phyloP scores from a whole-genome alignment of 768 basidiomycete species.

The Leccinum disarticulatum region DNA sequence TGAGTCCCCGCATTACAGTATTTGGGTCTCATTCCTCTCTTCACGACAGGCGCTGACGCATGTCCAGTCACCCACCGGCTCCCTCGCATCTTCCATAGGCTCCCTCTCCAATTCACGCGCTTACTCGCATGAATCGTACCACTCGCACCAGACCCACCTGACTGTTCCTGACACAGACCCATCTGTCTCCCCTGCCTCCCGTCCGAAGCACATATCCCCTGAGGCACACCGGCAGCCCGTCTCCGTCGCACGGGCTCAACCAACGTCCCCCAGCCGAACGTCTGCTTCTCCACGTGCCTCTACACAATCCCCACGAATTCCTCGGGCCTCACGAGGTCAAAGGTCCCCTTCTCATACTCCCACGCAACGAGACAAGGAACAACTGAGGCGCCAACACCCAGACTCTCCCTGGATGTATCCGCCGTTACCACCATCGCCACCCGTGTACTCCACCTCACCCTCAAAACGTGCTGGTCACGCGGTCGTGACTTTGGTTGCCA shows the following conservation, averaged over 20 bases:
- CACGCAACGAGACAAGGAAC: constrained; percentile 14
- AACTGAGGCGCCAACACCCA: constrained; percentile 10
- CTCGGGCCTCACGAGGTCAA: constrained; percentile 15
- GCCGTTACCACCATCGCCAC: constrained; percentile 32
- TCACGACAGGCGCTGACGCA: constrained; percentile 20
- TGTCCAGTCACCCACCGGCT: constrained; percentile 26
- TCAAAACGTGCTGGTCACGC: constrained; percentile 23
- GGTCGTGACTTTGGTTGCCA: constrained; percentile 25
- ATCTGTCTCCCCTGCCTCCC: constrained; percentile 3
- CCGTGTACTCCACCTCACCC: constrained; percentile 31
- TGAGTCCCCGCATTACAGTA: constrained; percentile 15
- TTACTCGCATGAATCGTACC: constrained; percentile 29
- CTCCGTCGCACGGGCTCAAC: constrained; percentile 10
- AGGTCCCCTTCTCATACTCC: constrained; percentile 26
- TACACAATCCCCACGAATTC: constrained; percentile 15
- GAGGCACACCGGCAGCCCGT: constrained; percentile 15
- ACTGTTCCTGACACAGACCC: constrained; percentile 25
- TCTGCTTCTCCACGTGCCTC: constrained; percentile 5
- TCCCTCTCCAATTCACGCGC: constrained; percentile 27
- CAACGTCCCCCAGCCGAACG: constrained; percentile 7
- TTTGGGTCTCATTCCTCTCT: constrained; percentile 13
- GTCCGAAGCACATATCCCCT: constrained; percentile 2
- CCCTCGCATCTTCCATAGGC: constrained; percentile 30
- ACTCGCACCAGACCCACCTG: constrained; percentile 27
- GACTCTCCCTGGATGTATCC: constrained; percentile 30